Evolutionary conservation across 2,329 filamentous ascomycete genomes (phyloP), one percentile per base, ranked within the genome.

Genomic region (Calycina herbarum): DNA sequence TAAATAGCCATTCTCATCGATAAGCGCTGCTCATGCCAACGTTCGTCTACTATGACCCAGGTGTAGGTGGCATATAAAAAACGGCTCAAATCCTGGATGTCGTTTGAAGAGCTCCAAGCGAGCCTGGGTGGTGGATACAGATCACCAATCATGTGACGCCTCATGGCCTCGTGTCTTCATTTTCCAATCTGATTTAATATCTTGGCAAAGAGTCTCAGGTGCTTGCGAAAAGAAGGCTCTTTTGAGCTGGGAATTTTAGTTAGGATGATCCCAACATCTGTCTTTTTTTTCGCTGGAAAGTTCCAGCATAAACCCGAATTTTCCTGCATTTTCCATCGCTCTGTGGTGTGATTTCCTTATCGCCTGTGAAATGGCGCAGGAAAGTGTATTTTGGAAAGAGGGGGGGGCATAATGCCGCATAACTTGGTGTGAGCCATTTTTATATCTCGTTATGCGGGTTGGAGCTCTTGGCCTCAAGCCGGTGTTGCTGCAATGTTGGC

Each of bases 151-250:
- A 24, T 27, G 45, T 51, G 45, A 51, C n/a, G 20, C 45, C n/a
- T 24, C n/a, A 27, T 11, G 20, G 45, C 45, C 45, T 51, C 20
- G 45, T 51, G 45, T 24, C 20, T 51, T 20, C 45, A 51, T 51
- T 24, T 11, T 51, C 27, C 45, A 11, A 51, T 51, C 45, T 27
- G 45, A 51, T 24, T 51, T 51, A 24, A 51, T 51, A 51, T 20
- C 45, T 51, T 51, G 45, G 45, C 45, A 51, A 24, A 51, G 45
- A 51, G 45, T 20, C 45, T 51, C n/a, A 51, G 45, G 45, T 51
- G 45, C 5, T 38, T 38, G 35, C 35, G 35, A 38, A 38, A 11
- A 33, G 35, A 38, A 38, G 35, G 35, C 35, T 38, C 35, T 13
- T 38, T 13, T 13, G 8, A 15, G 13, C 10, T 38, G 8, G 35